Evolutionary conservation across 1,284 basidiomycete species (phyloP), one percentile per base, ranked within the genome.

Genomic region (Boletus holoroseus): DNA sequence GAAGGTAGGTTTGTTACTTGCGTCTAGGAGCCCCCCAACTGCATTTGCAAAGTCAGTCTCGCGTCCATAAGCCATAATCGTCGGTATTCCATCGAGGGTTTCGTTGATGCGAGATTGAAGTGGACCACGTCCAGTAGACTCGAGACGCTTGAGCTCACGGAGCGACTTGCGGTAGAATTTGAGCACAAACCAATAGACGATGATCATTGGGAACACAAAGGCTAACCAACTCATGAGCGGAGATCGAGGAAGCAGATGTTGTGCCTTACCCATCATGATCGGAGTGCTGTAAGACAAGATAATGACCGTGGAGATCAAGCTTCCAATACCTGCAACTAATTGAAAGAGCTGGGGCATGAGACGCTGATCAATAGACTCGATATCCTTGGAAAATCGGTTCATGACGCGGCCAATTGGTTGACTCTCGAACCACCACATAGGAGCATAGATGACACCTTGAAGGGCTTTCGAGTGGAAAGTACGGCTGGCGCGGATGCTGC

Each of bases 311-410:
- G 67, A 62, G 15, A 62, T 28, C 32, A 67, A 54, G 51, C 28
- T 58, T 45, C 59, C 54, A 5, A 62, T 47, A 31, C 58, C 57
- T 46, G 28, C 69, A 63, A 62, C 74, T 71, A 62, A 48, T 26
- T 59, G 63, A 44, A 64, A 65, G 45, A 65, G 50, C 13, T 59
- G 64, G 48, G 67, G 57, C 56, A 55, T 55, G 41, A 55, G 51
- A 47, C 58, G 55, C 47, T 58, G 57, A 26, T 59, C 58, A n/a
- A 58, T 64, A 48, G 60, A 68, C 63, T 67, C 63, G 31, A 76
- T 75, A 51, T 77, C 76, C 56, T 74, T 73, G 30, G 75, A 75
- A 58, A 76, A 76, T 30, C 76, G 69, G 51, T 71, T 67, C 57
- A 76, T 71, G 62, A 77, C 71, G 35, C 73, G 67, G 36, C 76